Evolutionary conservation across 805 yeast genomes (phyloP), one percentile per base, ranked within the genome.

Genomic region (Yamadazyma paraphyllophila): DNA sequence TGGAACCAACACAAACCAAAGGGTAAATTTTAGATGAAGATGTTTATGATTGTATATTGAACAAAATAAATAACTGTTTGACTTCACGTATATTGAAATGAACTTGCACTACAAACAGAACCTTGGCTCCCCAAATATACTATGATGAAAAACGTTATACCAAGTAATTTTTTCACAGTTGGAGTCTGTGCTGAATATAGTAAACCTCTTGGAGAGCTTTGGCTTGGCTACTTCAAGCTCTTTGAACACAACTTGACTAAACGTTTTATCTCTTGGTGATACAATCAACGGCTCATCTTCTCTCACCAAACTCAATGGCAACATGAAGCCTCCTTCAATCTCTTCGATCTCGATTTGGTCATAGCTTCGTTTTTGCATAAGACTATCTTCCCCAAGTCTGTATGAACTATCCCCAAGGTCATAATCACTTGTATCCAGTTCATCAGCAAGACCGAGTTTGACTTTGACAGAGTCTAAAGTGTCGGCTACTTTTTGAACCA

Each of bases 161-260:
- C 82, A 78, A 0, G 81, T 77, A 9, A 78, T 69, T 3, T 71
- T 71, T 24, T 68, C 74, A 59, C 82, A 78, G 24, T 64, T 64
- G 15, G 54, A 55, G 1, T 59, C 59, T 17, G 46, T 41, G 33
- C 59, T 54, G 43, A 52, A 55, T 9, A 57, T 51, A 2, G 52
- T 44, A 29, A 49, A 49, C 17, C 55, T 32, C 32, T 51, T 51
- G 20, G n/a, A 11, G 9, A 46, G 37, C 2, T 29, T 24, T 29
- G 10, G 20, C 3, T 35, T 24, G 33, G 25, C 26, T 11, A 14
- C 24, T 15, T n/a, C 30, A 4, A 4, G 11, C 2, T 31, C 31
- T n/a, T 16, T 11, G 17, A 16, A 42, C 4, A 43, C 13, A 11
- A 59, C 50, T 40, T 59, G 67, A 16, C 58, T 44, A 39, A 52